Base-by-base conservation (phyloP, 2,329 filamentous ascomycete species). In the Aspergillus aculeatinus region DNA sequence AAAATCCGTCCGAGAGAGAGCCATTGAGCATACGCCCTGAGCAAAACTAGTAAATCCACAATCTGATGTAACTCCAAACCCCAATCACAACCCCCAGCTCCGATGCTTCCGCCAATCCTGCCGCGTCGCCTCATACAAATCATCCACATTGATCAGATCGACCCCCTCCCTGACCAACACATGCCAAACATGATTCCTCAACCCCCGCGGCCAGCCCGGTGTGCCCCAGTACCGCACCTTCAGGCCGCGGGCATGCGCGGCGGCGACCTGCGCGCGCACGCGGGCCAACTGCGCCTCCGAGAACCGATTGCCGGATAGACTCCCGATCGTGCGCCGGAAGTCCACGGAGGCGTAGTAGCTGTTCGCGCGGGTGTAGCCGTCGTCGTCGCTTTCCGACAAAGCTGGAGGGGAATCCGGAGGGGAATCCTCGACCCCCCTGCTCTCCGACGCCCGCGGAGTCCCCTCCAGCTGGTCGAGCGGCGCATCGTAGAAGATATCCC, bases 261-360 rank as follows among this genome's bases (percentile, higher is more conserved):
- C 74, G 23, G 71, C 63, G 14, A 87, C 71, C 50, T 85, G 83
- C 12, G 67, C 64, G 44, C 77, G 72, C 44, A 86, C 69, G 48
- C 72, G 77, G 23, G 63, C 65, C 29, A 82, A 65, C 65, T 86
- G 83, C 11, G 57, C 60, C 2, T 69, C 61, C 31, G 77, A 81
- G 1, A 89, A 70, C 2, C 74, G 75, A 4, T 80, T 81, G 68
- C 71, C 79, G 77, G 72, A 81, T 50, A 81, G 65, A 14, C 67
- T 63, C 2, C 86, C 88, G 14, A 91, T 78, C 1, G 81, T 71
- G 3, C 72, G 68, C 19, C 72, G 74, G 68, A 90, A 87, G 16
- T 83, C 81, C 3, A 82, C 80, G 51, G 84, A 87, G 19, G 88
- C 86, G 72, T 90, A 91, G 74, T 86, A 87, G 3, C 86, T 88